Evolutionary conservation across 352 stramenopile species (phyloP), one percentile per base, ranked within the genome.

Genomic region (Phytophthora pistaciae): DNA sequence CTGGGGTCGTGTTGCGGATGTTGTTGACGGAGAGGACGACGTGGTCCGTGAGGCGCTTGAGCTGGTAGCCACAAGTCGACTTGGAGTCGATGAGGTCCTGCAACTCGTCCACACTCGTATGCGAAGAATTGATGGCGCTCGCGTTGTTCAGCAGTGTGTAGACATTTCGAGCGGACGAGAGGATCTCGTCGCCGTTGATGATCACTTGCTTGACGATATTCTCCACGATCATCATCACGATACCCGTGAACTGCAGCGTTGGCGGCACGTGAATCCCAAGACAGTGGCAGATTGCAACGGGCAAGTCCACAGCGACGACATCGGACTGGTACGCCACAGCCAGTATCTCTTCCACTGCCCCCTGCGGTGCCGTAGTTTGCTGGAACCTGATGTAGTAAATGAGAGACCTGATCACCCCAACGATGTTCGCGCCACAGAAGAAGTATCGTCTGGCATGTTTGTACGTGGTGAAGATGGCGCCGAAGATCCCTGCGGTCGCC

Each of bases 211-310:
- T 72, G 8, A 68, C 64, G 49, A 72, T 69, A 27, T 9, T 33
- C 27, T 76, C 57, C 20, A 76, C 64, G 20, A 72, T 56, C 57
- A 68, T 57, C 64, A 76, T 68, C 11, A 76, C 64, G 31, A 69
- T 27, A 50, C 64, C 58, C 27, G 58, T 58, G 16, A 69, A 72
- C n/a, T 69, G 52, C 38, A 69, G 40, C 1, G 33, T 69, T 23
- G 57, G 25, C 3, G 69, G 64, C 9, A 76, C 69, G 23, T 66
- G 52, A n/a, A 69, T 25, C 11, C 58, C 53, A 13, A 76, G 53
- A 56, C 69, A 76, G 48, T 72, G 56, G 48, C 57, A 63, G 20
- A 76, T 63, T 29, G 64, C 64, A 20, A 69, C 64, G 16, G 69
- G 69, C 16, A 76, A 66, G 40, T 76, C 64, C n/a, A 69, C 57